Evolutionary conservation across 176 grass and related monocot species (phyloP).

Genomic region (Oryza nivara): DNA sequence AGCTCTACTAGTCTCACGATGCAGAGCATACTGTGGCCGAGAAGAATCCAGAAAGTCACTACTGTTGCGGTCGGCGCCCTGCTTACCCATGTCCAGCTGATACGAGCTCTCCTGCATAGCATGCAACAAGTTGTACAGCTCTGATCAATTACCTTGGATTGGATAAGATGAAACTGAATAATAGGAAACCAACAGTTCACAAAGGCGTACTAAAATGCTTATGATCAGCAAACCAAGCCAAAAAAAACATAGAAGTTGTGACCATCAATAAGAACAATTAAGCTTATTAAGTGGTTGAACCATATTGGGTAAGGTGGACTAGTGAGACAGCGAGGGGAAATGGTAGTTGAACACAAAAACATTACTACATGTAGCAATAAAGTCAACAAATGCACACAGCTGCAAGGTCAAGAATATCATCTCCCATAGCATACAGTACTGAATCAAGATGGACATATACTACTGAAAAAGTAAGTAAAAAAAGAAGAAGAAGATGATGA

Average conservation of each 20-base stretch:
- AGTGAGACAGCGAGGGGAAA: background rate
- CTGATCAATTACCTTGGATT: slow-evolving; percentile 5
- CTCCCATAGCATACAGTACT: background rate
- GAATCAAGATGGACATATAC: slow-evolving; percentile 14
- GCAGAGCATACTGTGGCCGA: slow-evolving; percentile 48
- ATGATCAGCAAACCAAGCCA: background rate
- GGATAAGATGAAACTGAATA: slow-evolving; percentile 23
- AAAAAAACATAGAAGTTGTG: too few relatives aligned
- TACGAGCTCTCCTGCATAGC: slow-evolving; percentile 52
- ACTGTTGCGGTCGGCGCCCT: slow-evolving; percentile 19
- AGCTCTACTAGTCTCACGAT: slow-evolving; percentile 45
- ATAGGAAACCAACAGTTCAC: background rate
- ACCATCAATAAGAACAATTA: slow-evolving; percentile 1
- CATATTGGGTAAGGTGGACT: background rate
- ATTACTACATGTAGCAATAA: slow-evolving; percentile 16
- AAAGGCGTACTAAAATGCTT: background rate
- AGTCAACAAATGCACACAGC: background rate
- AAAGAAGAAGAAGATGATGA: background rate
- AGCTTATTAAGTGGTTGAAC: background rate
- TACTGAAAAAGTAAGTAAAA: background rate
- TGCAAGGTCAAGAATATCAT: slow-evolving; percentile 2
- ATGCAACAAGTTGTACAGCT: slow-evolving; percentile 31
- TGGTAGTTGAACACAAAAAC: background rate
- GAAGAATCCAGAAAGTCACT: slow-evolving; percentile 52
- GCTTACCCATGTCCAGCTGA: slow-evolving; percentile 35